Evolutionary conservation across 2,329 filamentous ascomycete genomes (phyloP).

Genomic region (Escovopsis sp.): DNA sequence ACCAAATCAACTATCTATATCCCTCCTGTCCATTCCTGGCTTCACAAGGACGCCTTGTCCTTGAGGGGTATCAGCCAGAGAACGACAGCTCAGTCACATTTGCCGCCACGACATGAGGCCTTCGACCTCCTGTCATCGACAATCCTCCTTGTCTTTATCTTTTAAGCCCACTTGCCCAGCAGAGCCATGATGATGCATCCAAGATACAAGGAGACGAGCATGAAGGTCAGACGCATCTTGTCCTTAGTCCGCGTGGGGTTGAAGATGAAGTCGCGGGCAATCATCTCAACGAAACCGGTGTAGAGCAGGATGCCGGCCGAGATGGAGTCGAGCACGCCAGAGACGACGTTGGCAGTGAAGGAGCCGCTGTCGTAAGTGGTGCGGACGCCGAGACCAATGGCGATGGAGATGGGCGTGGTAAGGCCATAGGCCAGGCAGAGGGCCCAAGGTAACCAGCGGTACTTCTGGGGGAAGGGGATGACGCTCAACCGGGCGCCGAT

Average conservation of each 20-base stretch:
- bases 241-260: slow-evolving; percentile 56
- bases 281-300: slow-evolving; percentile 72
- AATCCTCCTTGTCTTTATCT: no score
- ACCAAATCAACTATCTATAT: no score
- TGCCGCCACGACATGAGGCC: no score
- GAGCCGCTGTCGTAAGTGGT: slow-evolving; percentile 14
- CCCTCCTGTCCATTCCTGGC: no score
- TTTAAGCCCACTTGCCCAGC: slow-evolving; percentile 57
- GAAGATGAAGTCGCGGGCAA: slow-evolving; percentile 90
- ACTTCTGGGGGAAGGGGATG: slow-evolving; percentile 31
- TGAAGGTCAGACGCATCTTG: slow-evolving; percentile 29
- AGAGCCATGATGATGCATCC: slow-evolving; percentile 64
- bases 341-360: slow-evolving; percentile 43
- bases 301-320: slow-evolving; percentile 78
- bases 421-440: slow-evolving; percentile 33
- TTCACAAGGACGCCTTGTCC: no score
- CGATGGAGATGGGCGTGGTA: slow-evolving; percentile 36
- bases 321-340: slow-evolving; percentile 71
- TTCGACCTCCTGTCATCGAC: no score
- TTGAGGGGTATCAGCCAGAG: no score
- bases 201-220: slow-evolving; percentile 45
- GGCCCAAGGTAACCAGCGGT: slow-evolving; percentile 31
- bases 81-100: no score
- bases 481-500: slow-evolving; percentile 44
- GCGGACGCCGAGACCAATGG: slow-evolving; percentile 30